These are phyloP conservation scores for Melaleuca alternifolia DNA, from an alignment of 345 rosid species.

Conservation along the genomic window DNA sequence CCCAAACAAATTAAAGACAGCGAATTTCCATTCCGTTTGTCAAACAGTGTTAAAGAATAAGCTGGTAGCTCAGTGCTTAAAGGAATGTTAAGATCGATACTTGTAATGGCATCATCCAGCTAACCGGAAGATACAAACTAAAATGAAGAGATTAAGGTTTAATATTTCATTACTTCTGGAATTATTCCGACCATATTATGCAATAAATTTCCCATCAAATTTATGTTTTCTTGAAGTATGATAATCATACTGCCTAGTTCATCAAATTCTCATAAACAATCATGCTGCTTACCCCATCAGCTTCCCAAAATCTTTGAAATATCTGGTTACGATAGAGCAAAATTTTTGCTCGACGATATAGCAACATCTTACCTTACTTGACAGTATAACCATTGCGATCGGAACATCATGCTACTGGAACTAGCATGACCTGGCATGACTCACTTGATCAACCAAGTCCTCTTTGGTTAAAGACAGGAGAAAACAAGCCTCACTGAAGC, in stretches of 20 bases:
- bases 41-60: neutral
- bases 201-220: neutral
- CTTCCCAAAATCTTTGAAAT: neutral
- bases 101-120: neutral
- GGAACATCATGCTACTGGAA: neutral
- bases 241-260: neutral
- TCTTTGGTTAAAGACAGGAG: neutral
- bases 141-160: neutral
- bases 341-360: neutral
- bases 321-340: neutral
- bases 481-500: neutral
- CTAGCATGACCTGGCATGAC: neutral
- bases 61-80: neutral
- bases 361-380: neutral
- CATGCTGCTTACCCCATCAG: neutral
- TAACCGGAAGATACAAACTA: neutral
- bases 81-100: neutral
- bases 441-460: neutral
- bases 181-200: neutral
- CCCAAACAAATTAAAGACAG: neutral
- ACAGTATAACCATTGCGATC: neutral
- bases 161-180: neutral
- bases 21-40: neutral
- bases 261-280: neutral
- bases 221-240: neutral